These are phyloP conservation scores for Blastobotrys peoriensis DNA, from an alignment of 805 yeast genomes.

Conservation along the genomic window DNA sequence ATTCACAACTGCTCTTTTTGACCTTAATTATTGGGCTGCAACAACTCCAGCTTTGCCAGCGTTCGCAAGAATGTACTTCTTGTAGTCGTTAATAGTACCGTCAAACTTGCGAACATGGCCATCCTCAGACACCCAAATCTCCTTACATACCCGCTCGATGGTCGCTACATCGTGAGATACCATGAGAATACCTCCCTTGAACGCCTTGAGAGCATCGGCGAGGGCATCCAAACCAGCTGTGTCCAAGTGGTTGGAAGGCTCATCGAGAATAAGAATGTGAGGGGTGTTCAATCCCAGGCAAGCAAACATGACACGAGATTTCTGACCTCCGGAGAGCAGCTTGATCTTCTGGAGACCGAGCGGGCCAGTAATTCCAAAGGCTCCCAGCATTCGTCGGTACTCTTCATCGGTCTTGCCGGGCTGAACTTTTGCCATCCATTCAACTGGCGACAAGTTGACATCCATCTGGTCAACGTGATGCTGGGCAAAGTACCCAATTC, in stretches of 20 bases:
- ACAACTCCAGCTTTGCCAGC: constrained; percentile 89
- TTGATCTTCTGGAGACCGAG: constrained; percentile 88
- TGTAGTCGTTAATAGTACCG: constrained; percentile 84
- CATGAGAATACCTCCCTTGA: constrained; percentile 95
- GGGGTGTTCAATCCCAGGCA: constrained; percentile 86
- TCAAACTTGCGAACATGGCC: constrained; percentile 70
- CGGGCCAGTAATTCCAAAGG: constrained; percentile 95
- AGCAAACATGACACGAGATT: constrained; percentile 97
- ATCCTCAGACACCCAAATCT: constrained; percentile 92
- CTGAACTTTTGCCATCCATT: constrained; percentile 83
- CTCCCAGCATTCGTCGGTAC: constrained; percentile 91
- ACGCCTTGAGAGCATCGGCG: constrained; percentile 77
- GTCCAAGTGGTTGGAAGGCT: constrained; percentile 98
- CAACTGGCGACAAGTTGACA: constrained; percentile 72
- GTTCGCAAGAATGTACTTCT: constrained; percentile 70
- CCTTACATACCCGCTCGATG: constrained; percentile 82
- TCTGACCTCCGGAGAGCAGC: constrained; percentile 93
- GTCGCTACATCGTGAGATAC: constrained; percentile 96
- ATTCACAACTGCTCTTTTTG: not conserved
- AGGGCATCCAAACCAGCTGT: constrained; percentile 96
- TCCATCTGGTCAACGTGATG: constrained; percentile 99
- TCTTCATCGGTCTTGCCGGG: constrained; percentile 97
- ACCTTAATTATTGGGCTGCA: constrained; percentile 47
- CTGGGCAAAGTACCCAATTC: constrained; percentile 97
- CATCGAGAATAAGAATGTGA: constrained; percentile 87